Percentiles rank a stretch among this genome's conserved stretches.
Conservation (phyloP, 176 grass and related monocot genomes). For the Secale cereale region DNA sequence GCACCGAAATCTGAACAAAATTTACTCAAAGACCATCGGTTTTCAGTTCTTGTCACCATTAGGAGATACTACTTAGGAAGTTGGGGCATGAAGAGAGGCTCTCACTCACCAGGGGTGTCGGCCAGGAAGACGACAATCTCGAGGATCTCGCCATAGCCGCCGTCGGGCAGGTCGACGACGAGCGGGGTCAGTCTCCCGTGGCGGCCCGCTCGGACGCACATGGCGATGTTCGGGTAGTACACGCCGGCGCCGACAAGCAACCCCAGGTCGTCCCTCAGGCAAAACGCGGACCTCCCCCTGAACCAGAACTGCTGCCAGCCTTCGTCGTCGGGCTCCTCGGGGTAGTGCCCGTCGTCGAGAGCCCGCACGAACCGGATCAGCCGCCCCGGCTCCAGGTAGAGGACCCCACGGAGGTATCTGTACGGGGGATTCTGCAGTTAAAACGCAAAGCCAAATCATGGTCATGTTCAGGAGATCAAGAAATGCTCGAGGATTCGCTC, state of each 20-base stretch:
- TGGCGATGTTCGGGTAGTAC: not conserved
- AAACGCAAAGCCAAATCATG: not conserved
- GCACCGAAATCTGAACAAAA: no score
- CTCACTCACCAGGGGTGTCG: no score
- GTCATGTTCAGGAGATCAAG: not conserved
- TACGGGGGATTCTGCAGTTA: not conserved
- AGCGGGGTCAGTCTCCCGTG: constrained; percentile 19
- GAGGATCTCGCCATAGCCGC: not conserved
- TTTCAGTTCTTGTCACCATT: no score
- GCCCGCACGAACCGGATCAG: not conserved
- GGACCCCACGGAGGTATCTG: not conserved
- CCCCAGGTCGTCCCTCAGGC: not conserved
- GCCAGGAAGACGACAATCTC: not conserved
- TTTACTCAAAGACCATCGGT: no score
- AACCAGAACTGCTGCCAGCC: not conserved
- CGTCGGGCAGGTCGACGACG: constrained; percentile 1
- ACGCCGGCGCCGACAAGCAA: not conserved
- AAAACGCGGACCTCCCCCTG: not conserved
- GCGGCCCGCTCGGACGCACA: constrained; percentile 6
- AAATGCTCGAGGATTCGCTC: not conserved
- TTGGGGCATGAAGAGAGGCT: no score
- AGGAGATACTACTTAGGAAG: no score
- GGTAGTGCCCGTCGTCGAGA: not conserved
- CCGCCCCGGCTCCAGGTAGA: not conserved
- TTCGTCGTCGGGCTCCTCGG: not conserved